Evolutionary conservation across 352 stramenopile genomes (phyloP).

Genomic region (Globisporangium sylvaticum): DNA sequence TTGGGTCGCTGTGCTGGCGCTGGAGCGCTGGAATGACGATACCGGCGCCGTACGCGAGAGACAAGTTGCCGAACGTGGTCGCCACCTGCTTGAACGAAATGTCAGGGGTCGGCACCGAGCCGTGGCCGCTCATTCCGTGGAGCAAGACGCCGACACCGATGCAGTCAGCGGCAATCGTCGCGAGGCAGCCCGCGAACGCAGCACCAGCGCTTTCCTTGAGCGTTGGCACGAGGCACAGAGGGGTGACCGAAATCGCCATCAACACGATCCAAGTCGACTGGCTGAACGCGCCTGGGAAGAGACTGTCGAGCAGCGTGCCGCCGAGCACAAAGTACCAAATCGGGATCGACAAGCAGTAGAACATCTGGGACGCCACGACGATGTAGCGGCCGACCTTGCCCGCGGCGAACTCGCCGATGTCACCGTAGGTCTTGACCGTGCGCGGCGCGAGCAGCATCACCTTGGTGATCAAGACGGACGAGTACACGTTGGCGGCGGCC

Average conservation of each 20-base stretch:
- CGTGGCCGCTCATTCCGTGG: constrained; percentile 22
- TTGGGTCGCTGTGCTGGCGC: constrained; percentile 23
- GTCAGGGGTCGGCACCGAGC: constrained; percentile 14
- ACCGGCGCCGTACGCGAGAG: constrained; percentile 24
- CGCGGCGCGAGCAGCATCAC: constrained; percentile 19
- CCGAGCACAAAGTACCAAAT: constrained; percentile 37
- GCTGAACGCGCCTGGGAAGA: constrained; percentile 20
- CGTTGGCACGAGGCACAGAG: constrained; percentile 19
- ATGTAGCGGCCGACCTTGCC: constrained; percentile 20
- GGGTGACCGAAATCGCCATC: constrained; percentile 13
- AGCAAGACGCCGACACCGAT: constrained; percentile 23
- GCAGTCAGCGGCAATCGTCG: constrained; percentile 23
- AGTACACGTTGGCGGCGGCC: constrained; percentile 13
- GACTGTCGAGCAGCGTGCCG: constrained; percentile 17
- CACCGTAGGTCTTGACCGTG: constrained; percentile 21
- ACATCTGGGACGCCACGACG: constrained; percentile 27
- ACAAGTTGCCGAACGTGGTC: constrained; percentile 28
- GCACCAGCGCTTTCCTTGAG: constrained; percentile 20
- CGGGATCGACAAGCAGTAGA: constrained; percentile 28
- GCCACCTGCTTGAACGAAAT: constrained; percentile 24
- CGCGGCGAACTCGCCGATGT: constrained; percentile 23
- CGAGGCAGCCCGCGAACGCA: constrained; percentile 21
- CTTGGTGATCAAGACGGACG: constrained; percentile 19
- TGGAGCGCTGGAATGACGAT: constrained; percentile 27
- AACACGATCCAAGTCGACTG: constrained; percentile 45